Conservation (phyloP, 2,329 filamentous ascomycete species). For the Fonsecaea nubica region DNA sequence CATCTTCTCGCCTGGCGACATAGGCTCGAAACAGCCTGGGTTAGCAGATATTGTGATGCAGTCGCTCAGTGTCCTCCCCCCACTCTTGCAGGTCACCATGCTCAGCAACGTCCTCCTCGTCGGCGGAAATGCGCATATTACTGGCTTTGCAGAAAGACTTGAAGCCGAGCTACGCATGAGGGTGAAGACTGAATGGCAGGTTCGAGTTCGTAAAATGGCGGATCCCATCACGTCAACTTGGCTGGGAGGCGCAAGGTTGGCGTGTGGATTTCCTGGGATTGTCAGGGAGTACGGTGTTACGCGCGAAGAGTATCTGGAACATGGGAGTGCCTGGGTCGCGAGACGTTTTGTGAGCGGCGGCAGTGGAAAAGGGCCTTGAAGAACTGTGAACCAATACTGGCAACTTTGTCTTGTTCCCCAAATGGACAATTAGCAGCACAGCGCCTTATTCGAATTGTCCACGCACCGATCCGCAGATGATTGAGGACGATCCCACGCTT, state of each 20-base stretch:
- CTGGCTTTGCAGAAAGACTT: slow-evolving; percentile 81
- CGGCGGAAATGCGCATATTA: slow-evolving; percentile 80
- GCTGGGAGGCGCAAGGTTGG: slow-evolving; percentile 81
- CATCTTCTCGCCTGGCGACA: slow-evolving; percentile 83
- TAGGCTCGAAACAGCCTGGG: slow-evolving; percentile 82
- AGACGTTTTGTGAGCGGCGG: slow-evolving; percentile 64
- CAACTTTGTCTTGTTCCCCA: no score
- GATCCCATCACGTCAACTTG: slow-evolving; percentile 83
- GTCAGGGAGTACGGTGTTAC: slow-evolving; percentile 76
- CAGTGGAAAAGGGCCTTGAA: slow-evolving; percentile 14
- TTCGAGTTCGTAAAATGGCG: slow-evolving; percentile 72
- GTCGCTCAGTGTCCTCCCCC: slow-evolving; percentile 74
- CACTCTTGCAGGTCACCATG: slow-evolving; percentile 82
- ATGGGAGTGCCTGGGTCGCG: slow-evolving; percentile 76
- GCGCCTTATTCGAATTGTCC: no score
- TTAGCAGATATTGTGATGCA: slow-evolving; percentile 83
- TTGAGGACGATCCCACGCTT: no score
- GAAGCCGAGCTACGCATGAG: slow-evolving; percentile 72
- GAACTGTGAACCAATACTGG: not conserved
- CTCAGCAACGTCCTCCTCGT: slow-evolving; percentile 88
- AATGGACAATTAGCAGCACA: no score
- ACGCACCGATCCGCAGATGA: no score
- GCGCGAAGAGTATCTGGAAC: slow-evolving; percentile 86
- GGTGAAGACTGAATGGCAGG: slow-evolving; percentile 76
- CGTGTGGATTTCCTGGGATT: slow-evolving; percentile 66